Evolutionary conservation across 2,329 filamentous ascomycete species (phyloP).

Genomic region (Epichloe festucae): DNA sequence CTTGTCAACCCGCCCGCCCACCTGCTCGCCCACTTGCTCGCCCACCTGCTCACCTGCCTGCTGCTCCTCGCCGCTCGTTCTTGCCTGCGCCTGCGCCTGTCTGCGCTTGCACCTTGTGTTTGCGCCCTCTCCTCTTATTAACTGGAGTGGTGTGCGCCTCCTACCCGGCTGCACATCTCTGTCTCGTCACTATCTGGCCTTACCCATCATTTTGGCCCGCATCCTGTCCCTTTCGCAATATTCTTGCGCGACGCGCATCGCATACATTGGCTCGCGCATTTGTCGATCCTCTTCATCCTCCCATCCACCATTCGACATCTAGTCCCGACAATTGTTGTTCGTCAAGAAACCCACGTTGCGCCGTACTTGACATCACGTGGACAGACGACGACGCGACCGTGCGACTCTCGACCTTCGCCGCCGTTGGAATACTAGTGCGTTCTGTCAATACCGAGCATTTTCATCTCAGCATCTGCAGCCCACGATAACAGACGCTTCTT

Average conservation of each 20-base stretch:
- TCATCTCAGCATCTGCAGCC: background rate
- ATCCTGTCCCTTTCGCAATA: background rate
- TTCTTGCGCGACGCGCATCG: background rate
- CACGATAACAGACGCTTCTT: background rate
- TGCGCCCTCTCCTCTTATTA: slow-evolving; percentile 3
- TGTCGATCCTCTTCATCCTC: too few relatives aligned
- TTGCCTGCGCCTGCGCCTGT: slow-evolving; percentile 9
- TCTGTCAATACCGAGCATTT: background rate
- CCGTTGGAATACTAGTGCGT: background rate
- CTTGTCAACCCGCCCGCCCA: background rate
- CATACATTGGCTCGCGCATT: background rate
- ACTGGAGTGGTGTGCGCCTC: slow-evolving; percentile 2
- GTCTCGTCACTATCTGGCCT: background rate
- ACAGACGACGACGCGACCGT: background rate
- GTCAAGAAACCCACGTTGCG: background rate
- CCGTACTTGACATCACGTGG: background rate
- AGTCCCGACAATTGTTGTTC: background rate
- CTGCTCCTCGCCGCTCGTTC: background rate
- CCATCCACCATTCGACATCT: background rate
- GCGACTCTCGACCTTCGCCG: background rate
- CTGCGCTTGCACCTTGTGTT: slow-evolving; percentile 4
- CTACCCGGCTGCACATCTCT: slow-evolving; percentile 2
- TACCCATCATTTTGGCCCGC: background rate
- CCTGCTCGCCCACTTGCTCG: background rate
- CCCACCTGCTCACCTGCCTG: background rate